phyloP scores from a whole-genome alignment of 2,329 filamentous ascomycete species.

The Talaromyces sp. region DNA sequence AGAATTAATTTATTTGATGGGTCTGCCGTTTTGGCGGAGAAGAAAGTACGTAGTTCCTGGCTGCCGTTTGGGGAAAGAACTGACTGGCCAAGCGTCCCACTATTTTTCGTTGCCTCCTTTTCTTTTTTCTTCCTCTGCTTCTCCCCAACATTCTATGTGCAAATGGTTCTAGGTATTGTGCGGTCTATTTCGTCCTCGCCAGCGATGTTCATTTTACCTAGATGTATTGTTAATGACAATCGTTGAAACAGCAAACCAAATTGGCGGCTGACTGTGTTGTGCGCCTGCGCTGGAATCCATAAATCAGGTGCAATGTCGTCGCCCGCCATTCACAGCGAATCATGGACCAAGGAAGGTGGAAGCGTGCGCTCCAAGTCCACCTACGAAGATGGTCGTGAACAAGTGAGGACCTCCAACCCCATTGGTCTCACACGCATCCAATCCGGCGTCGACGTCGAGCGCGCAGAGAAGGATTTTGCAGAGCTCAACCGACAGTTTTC shows the following conservation, averaged over 20 bases:
- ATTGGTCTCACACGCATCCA: slow-evolving; percentile 25
- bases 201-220: neutral
- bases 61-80: neutral
- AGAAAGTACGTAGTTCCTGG: neutral
- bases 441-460: slow-evolving; percentile 43
- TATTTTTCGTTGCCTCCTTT: neutral
- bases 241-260: neutral
- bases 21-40: neutral
- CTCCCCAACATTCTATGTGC: neutral
- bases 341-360: slow-evolving; percentile 8
- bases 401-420: slow-evolving; percentile 12
- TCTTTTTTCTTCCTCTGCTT: neutral
- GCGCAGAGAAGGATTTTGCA: slow-evolving; percentile 41
- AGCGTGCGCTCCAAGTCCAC: neutral
- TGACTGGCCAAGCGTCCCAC: neutral
- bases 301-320: neutral
- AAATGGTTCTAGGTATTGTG: neutral
- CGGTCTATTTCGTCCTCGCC: neutral
- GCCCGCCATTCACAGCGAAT: neutral
- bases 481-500: slow-evolving; percentile 38
- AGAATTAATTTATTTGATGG: neutral
- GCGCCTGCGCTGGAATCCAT: neutral
- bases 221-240: neutral
- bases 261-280: no score
- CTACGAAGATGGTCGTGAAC: slow-evolving; percentile 12